phyloP scores from a whole-genome alignment of 225 moss, liverwort and hornwort species.

The Polytrichum formosum region DNA sequence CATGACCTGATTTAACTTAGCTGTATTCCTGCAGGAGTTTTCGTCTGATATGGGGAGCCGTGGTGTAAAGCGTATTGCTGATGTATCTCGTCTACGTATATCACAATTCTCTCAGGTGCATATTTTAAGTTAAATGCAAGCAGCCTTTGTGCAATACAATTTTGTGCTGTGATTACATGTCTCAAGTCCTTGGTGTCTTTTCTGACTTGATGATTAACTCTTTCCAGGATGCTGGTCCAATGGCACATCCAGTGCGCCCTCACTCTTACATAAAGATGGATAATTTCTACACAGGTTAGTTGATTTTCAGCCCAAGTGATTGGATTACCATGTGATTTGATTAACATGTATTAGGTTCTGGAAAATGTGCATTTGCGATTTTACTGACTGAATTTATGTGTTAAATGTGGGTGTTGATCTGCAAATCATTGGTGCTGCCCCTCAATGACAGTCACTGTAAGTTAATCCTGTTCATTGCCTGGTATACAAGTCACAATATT shows the following conservation, averaged over 20 bases:
- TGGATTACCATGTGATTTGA: too few species aligned
- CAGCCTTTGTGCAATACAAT: not conserved
- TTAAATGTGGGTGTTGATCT: conserved; percentile 11
- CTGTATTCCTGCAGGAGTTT: conserved; percentile 60
- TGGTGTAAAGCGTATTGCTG: conserved; percentile 90
- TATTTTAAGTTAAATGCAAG: too few species aligned
- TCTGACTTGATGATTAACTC: conserved; percentile 11
- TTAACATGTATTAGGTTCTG: too few species aligned
- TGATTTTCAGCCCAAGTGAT: not conserved
- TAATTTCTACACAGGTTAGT: conserved; percentile 93
- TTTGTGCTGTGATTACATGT: not conserved
- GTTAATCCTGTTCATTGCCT: conserved; percentile 9
- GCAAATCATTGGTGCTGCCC: conserved; percentile 15
- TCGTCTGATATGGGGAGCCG: conserved; percentile 99
- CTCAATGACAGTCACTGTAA: conserved; percentile 43
- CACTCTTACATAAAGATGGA: conserved; percentile 99
- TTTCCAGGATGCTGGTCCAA: conserved; percentile 92
- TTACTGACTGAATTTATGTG: conserved; percentile 16
- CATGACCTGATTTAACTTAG: too few species aligned
- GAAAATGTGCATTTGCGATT: not conserved
- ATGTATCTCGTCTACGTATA: conserved; percentile 75
- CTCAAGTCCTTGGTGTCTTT: not conserved
- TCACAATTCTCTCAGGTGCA: conserved; percentile 83
- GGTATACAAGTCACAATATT: too few species aligned
- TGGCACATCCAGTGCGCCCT: conserved; percentile 96